phyloP scores from a whole-genome alignment of 2,329 filamentous ascomycete genomes.

The Fusarium sp. region DNA sequence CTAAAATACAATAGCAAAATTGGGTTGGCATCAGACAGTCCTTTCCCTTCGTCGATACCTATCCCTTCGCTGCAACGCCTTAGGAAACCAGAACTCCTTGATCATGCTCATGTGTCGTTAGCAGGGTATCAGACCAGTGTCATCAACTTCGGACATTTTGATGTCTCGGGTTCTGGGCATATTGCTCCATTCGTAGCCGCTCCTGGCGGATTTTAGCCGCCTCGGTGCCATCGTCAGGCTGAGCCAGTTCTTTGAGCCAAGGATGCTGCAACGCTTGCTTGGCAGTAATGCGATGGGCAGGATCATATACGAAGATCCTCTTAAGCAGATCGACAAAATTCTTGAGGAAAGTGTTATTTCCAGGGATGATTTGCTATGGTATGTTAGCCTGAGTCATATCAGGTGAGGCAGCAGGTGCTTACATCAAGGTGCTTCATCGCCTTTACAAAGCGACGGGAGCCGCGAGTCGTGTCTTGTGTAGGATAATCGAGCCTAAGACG shows the following conservation, averaged over 20 bases:
- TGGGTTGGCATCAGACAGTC: constrained; percentile 41
- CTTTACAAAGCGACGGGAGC: constrained; percentile 75
- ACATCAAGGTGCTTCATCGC: constrained; percentile 78
- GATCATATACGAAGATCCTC: constrained; percentile 78
- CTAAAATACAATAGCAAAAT: constrained; percentile 51
- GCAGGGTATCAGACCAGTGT: constrained; percentile 35
- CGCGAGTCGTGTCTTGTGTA: constrained; percentile 71
- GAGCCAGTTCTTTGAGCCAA: constrained; percentile 75
- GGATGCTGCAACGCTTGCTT: constrained; percentile 75
- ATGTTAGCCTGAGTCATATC: constrained; percentile 11
- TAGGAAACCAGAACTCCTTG: constrained; percentile 49
- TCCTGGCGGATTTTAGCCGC: constrained; percentile 73
- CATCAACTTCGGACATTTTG: constrained; percentile 48
- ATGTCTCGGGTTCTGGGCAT: constrained; percentile 41
- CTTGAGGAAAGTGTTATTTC: constrained; percentile 69
- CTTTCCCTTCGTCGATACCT: constrained; percentile 31
- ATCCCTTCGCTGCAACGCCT: constrained; percentile 47
- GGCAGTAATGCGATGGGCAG: constrained; percentile 73
- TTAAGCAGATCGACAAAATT: constrained; percentile 74
- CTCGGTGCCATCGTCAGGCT: constrained; percentile 76
- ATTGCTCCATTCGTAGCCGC: constrained; percentile 61
- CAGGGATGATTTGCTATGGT: constrained; percentile 73
- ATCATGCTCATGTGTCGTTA: constrained; percentile 54
- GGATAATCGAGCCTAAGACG: constrained; percentile 75
- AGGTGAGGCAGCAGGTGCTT: constrained; percentile 45